Percentiles rank a stretch among this genome's conserved stretches.
Evolutionary conservation across 2,329 filamentous ascomycete genomes (phyloP).

Genomic region (Akanthomyces dipterigenus): DNA sequence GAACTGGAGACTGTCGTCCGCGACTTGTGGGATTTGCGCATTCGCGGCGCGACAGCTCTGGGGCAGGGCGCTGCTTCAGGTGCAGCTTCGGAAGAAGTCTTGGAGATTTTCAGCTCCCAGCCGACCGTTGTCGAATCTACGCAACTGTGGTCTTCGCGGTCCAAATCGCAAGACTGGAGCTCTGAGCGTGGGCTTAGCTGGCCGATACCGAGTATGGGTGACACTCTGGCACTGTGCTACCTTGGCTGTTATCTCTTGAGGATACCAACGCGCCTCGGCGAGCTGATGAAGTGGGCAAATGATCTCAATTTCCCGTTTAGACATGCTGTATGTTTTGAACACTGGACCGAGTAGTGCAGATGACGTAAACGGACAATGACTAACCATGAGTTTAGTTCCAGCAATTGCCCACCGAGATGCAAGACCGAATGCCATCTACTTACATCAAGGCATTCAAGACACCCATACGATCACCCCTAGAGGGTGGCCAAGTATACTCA

Average conservation of each 20-base stretch:
- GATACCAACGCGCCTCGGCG: constrained; percentile 67
- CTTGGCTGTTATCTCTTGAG: constrained; percentile 68
- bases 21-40: constrained; percentile 77
- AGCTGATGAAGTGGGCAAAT: constrained; percentile 63
- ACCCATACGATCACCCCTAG: constrained; percentile 32
- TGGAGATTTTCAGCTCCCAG: constrained; percentile 35
- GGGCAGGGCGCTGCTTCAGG: background rate
- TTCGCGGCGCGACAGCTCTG: constrained; percentile 37
- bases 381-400: constrained; percentile 35
- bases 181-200: constrained; percentile 40
- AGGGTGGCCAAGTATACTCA: constrained; percentile 55
- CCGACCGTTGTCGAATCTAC: constrained; percentile 19
- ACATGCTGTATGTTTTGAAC: constrained; percentile 47
- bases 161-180: constrained; percentile 37
- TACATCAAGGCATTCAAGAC: constrained; percentile 56
- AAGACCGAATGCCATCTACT: constrained; percentile 53
- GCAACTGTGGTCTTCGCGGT: constrained; percentile 22
- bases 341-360: background rate
- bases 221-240: constrained; percentile 74
- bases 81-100: constrained; percentile 18
- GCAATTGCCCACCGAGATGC: constrained; percentile 57
- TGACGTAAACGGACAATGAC: background rate
- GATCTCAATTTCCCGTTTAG: constrained; percentile 65
- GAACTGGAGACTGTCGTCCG: constrained; percentile 74
- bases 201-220: constrained; percentile 60